Percentiles rank a stretch among this genome's conserved stretches.
phyloP scores from a whole-genome alignment of 1,284 basidiomycete species.

The Heterobasidion occidentale region DNA sequence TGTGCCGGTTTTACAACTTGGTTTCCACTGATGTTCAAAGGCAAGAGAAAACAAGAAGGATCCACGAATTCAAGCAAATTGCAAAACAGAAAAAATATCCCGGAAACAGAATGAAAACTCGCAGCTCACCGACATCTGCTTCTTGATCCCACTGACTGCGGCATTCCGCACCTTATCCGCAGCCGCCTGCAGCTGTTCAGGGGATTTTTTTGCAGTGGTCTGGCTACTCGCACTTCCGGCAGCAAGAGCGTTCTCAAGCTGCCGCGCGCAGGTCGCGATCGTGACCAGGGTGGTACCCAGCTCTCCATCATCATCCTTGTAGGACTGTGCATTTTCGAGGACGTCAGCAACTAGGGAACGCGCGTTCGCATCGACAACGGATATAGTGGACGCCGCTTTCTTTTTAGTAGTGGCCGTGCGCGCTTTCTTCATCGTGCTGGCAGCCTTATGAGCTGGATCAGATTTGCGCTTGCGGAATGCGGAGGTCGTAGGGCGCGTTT shows the following conservation, averaged over 20 bases:
- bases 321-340: slow-evolving; percentile 24
- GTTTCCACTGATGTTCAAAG: slow-evolving; percentile 34
- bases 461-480: slow-evolving; percentile 29
- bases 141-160: slow-evolving; percentile 42
- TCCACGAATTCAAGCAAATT: not conserved
- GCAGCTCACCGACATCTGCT: slow-evolving; percentile 40
- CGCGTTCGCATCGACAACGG: not conserved
- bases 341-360: slow-evolving; percentile 26
- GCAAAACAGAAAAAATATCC: no score
- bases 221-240: not conserved
- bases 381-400: slow-evolving; percentile 18
- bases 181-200: slow-evolving; percentile 32
- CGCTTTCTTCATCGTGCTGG: slow-evolving; percentile 22
- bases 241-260: slow-evolving; percentile 27
- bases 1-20: slow-evolving; percentile 39
- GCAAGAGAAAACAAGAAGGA: not conserved
- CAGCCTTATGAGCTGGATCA: slow-evolving; percentile 12
- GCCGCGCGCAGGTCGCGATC: slow-evolving; percentile 37
- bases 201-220: slow-evolving; percentile 24
- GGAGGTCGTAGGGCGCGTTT: not conserved
- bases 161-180: slow-evolving; percentile 39
- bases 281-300: slow-evolving; percentile 24
- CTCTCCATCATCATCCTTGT: slow-evolving; percentile 26
- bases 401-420: slow-evolving; percentile 18
- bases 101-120: not conserved